Evolutionary conservation across 192 early-diverging fungal species (phyloP), one percentile per base, ranked within the genome.

Genomic region (Backusella circina): DNA sequence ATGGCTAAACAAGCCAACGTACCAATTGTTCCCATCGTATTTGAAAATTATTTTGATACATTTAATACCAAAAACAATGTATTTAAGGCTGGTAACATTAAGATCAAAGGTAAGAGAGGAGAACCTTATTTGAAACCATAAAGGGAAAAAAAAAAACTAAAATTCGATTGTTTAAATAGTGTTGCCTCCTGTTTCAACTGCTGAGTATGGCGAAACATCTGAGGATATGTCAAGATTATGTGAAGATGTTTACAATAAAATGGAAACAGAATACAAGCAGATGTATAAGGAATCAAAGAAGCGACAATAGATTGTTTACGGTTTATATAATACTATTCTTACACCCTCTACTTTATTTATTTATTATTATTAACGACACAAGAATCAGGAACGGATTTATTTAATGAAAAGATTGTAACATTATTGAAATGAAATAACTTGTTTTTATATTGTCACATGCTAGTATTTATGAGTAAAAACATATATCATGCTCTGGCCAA

Each of bases 11-110:
- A 94, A 81, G 90, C 92, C 1, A 84, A 85, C 21, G 89, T 94
- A 2, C 97, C 97, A 16, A 91, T 98, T 73, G 87, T 97, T 36
- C 96, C 96, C n/a, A 85, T 98, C 51, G 94, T 97, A 13, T 85
- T 93, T 64, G 90, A 91, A 21, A 92, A 91, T 47, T 88, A 90
- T 79, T 79, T 80, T 38, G 76, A 89, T 32, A 74, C 88, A 35
- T 90, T 88, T 70, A 81, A 84, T 78, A 85, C 90, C n/a, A 84
- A 85, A 65, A 75, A 78, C 68, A 75, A 81, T 2, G 73, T 72
- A 39, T 91, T 90, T 72, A 73, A 71, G 15, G 75, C 86, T 44
- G 91, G 91, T 16, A 79, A 81, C 44, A 67, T 92, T 35, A 76
- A 83, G 12, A 85, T 92, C 31, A 87, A 88, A 77, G 86, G 88